These are phyloP conservation scores for Eucalyptus lansdowneana DNA, from an alignment of 345 rosid genomes.

Conservation along the genomic window DNA sequence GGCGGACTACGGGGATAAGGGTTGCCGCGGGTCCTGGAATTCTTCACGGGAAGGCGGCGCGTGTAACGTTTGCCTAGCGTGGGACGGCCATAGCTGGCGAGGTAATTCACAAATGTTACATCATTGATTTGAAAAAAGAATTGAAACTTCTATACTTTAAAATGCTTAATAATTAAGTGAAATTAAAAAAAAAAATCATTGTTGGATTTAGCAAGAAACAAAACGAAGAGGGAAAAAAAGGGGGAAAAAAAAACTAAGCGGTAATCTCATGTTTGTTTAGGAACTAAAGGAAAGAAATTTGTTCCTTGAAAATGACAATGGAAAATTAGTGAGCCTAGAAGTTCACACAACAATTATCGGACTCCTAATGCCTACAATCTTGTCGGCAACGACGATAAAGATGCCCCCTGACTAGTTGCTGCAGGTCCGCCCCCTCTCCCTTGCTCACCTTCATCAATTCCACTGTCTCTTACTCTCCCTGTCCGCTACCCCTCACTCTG, in stretches of 20 bases:
- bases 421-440: background rate
- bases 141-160: background rate
- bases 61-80: no score
- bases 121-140: background rate
- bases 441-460: background rate
- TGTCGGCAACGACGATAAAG: background rate
- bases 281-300: background rate
- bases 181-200: background rate
- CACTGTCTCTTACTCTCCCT: background rate
- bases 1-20: no score
- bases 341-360: background rate
- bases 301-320: background rate
- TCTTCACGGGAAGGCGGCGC: no score
- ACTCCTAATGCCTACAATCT: background rate
- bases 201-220: background rate
- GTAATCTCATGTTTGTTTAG: background rate
- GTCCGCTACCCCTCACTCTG: no score
- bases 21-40: no score
- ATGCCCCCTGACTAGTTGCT: background rate
- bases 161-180: background rate
- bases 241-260: background rate
- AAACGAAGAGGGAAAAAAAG: background rate
- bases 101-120: background rate
- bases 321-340: background rate
- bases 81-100: no score